phyloP scores from a whole-genome alignment of 2,329 filamentous ascomycete species.

The Trichophyton simii region DNA sequence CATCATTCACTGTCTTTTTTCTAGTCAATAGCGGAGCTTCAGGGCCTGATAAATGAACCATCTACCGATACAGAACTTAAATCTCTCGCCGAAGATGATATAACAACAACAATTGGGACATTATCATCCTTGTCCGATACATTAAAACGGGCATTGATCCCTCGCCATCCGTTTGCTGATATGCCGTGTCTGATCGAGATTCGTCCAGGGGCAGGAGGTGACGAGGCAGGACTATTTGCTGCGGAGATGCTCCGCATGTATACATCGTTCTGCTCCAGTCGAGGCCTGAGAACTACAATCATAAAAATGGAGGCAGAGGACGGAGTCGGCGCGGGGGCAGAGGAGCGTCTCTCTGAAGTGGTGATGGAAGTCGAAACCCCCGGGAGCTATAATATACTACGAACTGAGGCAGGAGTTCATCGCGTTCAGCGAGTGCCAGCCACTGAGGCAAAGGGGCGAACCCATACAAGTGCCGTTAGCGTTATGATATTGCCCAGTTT shows the following conservation, averaged over 20 bases:
- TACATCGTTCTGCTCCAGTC: conserved; percentile 57
- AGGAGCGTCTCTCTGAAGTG: conserved; percentile 68
- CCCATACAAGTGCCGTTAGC: conserved; percentile 83
- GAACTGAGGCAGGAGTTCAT: conserved; percentile 87
- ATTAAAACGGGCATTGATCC: conserved; percentile 67
- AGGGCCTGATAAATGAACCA: conserved; percentile 59
- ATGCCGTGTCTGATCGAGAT: conserved; percentile 87
- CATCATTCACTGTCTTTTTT: background rate
- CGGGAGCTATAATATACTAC: conserved; percentile 68
- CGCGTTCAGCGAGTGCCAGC: conserved; percentile 85
- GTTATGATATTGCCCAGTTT: conserved; percentile 87
- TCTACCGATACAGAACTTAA: conserved; percentile 47
- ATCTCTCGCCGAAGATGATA: conserved; percentile 53
- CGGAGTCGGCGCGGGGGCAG: conserved; percentile 42
- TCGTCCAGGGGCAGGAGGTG: conserved; percentile 78
- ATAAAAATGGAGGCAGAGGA: conserved; percentile 74
- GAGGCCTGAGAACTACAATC: conserved; percentile 52
- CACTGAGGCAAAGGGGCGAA: conserved; percentile 81
- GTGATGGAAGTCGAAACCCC: conserved; percentile 67
- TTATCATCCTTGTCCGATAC: conserved; percentile 52
- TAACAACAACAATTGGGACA: conserved; percentile 50
- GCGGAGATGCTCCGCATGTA: conserved; percentile 88
- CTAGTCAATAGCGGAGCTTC: conserved; percentile 54
- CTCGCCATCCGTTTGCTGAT: conserved; percentile 76
- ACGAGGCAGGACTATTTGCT: conserved; percentile 83